Evolutionary conservation across 768 basidiomycete genomes (phyloP).

Genomic region (Pleurotus tuoliensis): DNA sequence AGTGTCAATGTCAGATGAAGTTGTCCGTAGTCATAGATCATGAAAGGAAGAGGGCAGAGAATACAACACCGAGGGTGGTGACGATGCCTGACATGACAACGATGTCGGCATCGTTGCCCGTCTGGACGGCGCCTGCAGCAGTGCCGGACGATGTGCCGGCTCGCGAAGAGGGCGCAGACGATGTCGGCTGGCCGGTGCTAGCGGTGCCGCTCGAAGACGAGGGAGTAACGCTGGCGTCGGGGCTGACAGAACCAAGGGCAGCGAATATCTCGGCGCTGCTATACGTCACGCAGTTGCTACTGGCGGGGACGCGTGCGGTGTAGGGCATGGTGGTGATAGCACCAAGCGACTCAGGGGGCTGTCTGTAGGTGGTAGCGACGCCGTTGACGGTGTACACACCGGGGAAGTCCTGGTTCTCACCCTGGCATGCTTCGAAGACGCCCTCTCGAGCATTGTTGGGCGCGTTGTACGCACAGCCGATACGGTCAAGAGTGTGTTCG

Average conservation of each 20-base stretch:
- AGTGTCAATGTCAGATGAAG: background rate
- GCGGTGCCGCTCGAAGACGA: constrained; percentile 3
- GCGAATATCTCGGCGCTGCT: constrained; percentile 8
- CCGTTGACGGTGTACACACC: constrained; percentile 29
- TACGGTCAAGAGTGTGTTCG: constrained; percentile 60
- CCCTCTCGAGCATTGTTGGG: constrained; percentile 48
- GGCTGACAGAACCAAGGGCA: background rate
- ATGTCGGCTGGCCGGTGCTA: background rate
- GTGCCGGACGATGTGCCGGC: background rate
- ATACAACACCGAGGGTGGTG: constrained; percentile 14
- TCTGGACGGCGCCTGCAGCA: constrained; percentile 5
- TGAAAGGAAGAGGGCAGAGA: constrained; percentile 19
- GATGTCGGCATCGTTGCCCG: constrained; percentile 16
- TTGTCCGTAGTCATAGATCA: constrained; percentile 6
- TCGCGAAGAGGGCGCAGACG: background rate
- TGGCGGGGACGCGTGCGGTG: constrained; percentile 12
- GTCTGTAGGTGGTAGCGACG: constrained; percentile 12
- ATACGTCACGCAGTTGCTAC: constrained; percentile 12
- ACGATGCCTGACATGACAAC: constrained; percentile 19
- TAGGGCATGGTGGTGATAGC: constrained; percentile 11
- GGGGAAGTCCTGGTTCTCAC: constrained; percentile 44
- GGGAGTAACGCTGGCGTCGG: background rate
- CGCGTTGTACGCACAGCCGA: constrained; percentile 59
- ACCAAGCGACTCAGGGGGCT: constrained; percentile 10
- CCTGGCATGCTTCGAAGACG: constrained; percentile 49